Conservation (phyloP, 768 basidiomycete species). For the Rhizopogon sp. region DNA sequence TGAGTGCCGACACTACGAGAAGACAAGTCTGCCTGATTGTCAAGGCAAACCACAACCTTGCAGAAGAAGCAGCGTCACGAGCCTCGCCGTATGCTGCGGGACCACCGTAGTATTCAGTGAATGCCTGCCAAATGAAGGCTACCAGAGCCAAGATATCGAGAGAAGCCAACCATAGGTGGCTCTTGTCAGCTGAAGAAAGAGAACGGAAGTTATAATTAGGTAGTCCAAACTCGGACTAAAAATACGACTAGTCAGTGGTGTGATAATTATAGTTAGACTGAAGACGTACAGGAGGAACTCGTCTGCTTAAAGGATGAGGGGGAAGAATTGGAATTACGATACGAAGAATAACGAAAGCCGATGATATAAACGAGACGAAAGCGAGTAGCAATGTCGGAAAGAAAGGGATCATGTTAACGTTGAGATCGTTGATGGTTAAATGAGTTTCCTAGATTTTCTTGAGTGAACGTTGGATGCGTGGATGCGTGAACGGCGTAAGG, state of each 20-base stretch:
- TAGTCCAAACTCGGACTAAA: conserved; percentile 69
- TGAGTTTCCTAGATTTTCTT: conserved; percentile 2
- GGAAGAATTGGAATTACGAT: conserved; percentile 73
- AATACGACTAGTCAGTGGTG: conserved; percentile 13
- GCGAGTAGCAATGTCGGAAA: conserved; percentile 61
- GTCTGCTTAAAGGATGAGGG: conserved; percentile 66
- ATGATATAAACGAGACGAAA: conserved; percentile 67
- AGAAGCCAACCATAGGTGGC: conserved; percentile 67
- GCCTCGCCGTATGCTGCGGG: conserved; percentile 39
- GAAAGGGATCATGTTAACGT: conserved; percentile 56
- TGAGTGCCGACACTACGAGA: conserved; percentile 52
- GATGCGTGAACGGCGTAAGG: conserved; percentile 31
- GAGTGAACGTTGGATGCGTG: conserved; percentile 23
- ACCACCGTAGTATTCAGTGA: conserved; percentile 46
- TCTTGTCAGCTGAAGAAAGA: conserved; percentile 64
- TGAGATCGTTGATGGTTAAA: conserved; percentile 11
- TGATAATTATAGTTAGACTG: neutral
- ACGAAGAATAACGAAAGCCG: conserved; percentile 72
- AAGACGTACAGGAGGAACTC: conserved; percentile 61
- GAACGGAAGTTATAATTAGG: conserved; percentile 53
- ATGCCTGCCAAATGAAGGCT: conserved; percentile 63
- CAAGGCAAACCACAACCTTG: conserved; percentile 64
- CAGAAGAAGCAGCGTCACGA: conserved; percentile 46
- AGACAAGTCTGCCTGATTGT: conserved; percentile 68
- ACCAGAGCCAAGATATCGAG: conserved; percentile 60